phyloP scores from a whole-genome alignment of 306 rosid genomes.

The Canavalia ensiformis region DNA sequence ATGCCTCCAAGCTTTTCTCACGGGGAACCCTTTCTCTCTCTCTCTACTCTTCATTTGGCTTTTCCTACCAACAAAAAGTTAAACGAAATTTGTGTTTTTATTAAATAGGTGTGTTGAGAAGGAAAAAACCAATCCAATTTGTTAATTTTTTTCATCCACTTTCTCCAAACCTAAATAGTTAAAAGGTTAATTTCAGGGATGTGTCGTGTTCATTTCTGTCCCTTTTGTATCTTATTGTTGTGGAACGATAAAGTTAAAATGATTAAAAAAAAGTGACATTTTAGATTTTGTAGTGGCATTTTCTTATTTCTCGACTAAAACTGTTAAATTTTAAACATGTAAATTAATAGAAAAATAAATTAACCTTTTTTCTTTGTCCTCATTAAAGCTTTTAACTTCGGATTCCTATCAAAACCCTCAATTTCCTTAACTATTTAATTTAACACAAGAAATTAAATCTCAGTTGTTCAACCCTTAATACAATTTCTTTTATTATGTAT shows the following conservation, averaged over 20 bases:
- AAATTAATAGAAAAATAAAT: neutral
- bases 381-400: neutral
- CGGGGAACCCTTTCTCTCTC: slow-evolving; percentile 55
- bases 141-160: slow-evolving; percentile 4
- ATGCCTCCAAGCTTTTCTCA: slow-evolving; percentile 63
- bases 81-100: neutral
- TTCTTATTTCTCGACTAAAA: neutral
- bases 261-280: neutral
- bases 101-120: neutral
- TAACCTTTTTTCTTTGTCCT: neutral
- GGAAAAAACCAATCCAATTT: slow-evolving; percentile 24
- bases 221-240: slow-evolving; percentile 9
- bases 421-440: neutral
- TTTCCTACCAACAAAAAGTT: slow-evolving; percentile 27
- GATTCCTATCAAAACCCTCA: slow-evolving; percentile 20
- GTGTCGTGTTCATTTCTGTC: slow-evolving; percentile 40
- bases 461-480: neutral
- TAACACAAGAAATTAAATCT: neutral
- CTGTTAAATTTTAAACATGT: neutral
- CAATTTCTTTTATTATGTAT: neutral
- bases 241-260: neutral
- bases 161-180: slow-evolving; percentile 30
- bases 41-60: slow-evolving; percentile 27
- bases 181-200: neutral
- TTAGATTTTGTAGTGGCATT: slow-evolving; percentile 17